Conservation (phyloP, 352 stramenopile genomes). For the Phytophthora tentaculata region DNA sequence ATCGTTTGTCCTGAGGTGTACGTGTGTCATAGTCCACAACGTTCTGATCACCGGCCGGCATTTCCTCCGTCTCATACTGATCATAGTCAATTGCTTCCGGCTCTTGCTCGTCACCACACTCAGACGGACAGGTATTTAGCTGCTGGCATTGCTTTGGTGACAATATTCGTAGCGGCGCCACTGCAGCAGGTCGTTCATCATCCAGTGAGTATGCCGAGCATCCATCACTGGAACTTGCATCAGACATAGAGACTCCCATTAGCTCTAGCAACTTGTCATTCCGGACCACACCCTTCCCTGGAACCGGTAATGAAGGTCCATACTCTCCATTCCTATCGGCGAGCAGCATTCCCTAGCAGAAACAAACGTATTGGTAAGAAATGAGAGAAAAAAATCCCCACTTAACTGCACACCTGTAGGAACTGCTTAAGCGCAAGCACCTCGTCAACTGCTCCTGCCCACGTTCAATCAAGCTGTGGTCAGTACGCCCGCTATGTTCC, state of each 20-base stretch:
- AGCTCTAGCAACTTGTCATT: conserved; percentile 29
- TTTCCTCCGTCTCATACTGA: conserved; percentile 6
- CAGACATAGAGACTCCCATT: conserved; percentile 24
- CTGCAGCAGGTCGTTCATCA: conserved; percentile 15
- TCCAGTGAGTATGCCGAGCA: conserved; percentile 25
- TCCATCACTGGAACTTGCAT: conserved; percentile 15
- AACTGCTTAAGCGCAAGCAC: conserved; percentile 60
- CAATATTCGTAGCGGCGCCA: conserved; percentile 14
- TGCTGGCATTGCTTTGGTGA: conserved; percentile 4
- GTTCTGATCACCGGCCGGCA: conserved; percentile 1
- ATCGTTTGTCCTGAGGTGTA: not conserved
- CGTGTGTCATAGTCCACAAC: conserved; percentile 3
- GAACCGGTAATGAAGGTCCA: not conserved
- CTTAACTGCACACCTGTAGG: too few relatives aligned
- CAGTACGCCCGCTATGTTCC: not conserved
- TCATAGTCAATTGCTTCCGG: not conserved
- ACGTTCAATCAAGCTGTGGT: not conserved
- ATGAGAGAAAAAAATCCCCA: too few relatives aligned
- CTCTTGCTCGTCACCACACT: not conserved
- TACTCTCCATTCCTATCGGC: conserved; percentile 7
- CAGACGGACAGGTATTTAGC: not conserved
- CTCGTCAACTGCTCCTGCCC: conserved; percentile 58
- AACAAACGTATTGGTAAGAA: not conserved
- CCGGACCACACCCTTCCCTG: conserved; percentile 18
- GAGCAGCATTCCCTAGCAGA: conserved; percentile 23